Evolutionary conservation across 441 rosid genomes (phyloP).

Genomic region (Jatropha multifida): DNA sequence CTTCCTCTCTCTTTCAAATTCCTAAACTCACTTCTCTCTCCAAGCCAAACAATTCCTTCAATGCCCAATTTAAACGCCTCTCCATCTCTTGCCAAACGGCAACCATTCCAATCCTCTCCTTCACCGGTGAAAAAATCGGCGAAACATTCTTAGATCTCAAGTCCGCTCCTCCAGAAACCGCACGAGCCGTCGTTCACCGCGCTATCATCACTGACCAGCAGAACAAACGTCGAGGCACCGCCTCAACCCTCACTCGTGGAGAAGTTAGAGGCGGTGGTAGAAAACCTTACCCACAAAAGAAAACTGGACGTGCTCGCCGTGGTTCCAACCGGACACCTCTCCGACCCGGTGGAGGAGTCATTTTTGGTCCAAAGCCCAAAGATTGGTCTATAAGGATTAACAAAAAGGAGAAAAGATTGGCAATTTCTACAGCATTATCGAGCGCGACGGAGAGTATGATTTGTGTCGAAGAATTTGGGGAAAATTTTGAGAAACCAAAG

Average conservation of each 20-base stretch:
- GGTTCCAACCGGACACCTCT: constrained; percentile 80
- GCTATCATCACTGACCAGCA: constrained; percentile 74
- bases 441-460: constrained; percentile 65
- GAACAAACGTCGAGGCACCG: constrained; percentile 93
- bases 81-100: constrained; percentile 56
- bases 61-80: constrained; percentile 30
- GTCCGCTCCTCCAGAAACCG: constrained; percentile 74
- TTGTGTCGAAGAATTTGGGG: constrained; percentile 87
- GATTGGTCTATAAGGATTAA: constrained; percentile 94
- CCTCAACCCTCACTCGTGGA: constrained; percentile 78
- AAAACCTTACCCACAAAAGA: constrained; percentile 85
- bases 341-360: constrained; percentile 85
- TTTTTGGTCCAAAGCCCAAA: constrained; percentile 81
- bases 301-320: constrained; percentile 75
- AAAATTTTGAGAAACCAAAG: constrained; percentile 69
- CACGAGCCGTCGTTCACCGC: constrained; percentile 91
- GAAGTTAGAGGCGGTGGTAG: constrained; percentile 90
- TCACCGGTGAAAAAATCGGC: constrained; percentile 79
- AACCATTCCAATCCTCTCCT: constrained; percentile 65
- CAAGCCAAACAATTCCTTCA: constrained; percentile 25
- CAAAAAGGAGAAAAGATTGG: constrained; percentile 80
- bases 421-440: constrained; percentile 74
- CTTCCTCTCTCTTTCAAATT: constrained; percentile 51
- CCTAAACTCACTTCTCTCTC: constrained; percentile 26
- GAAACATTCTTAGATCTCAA: constrained; percentile 82